phyloP scores from a whole-genome alignment of 495 filamentous ascomycete species.

The Xylaria nigripes region DNA sequence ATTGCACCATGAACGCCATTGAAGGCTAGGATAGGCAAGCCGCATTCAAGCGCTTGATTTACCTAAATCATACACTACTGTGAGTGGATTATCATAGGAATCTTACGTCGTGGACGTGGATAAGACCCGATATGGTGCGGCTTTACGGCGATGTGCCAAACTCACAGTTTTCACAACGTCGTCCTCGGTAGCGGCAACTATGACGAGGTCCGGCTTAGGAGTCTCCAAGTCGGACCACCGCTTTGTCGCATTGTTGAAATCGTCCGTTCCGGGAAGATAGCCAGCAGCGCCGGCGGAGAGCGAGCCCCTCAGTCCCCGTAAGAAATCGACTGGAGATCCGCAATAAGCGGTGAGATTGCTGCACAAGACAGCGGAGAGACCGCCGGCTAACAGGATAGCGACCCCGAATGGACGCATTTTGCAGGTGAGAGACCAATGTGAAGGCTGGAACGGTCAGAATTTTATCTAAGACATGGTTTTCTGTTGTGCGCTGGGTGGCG shows the following conservation, averaged over 20 bases:
- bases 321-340: neutral
- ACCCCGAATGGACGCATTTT: conserved; percentile 21
- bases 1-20: conserved; percentile 41
- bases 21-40: conserved; percentile 44
- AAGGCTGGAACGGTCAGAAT: too few relatives aligned
- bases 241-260: conserved; percentile 32
- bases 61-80: conserved; percentile 24
- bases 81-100: neutral
- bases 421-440: too few relatives aligned
- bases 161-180: conserved; percentile 45
- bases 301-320: conserved; percentile 8
- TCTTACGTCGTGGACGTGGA: neutral
- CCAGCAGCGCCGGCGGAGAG: conserved; percentile 39
- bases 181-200: conserved; percentile 41
- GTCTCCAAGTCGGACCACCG: conserved; percentile 36
- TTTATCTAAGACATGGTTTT: too few relatives aligned
- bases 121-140: neutral
- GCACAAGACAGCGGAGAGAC: conserved; percentile 1
- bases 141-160: neutral
- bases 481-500: too few relatives aligned
- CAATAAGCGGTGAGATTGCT: neutral
- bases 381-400: conserved; percentile 18
- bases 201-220: conserved; percentile 40
- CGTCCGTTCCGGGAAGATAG: conserved; percentile 35
- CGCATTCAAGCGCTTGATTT: conserved; percentile 35